These are phyloP conservation scores for Dittrichia graveolens DNA, from an alignment of 129 eudicot genomes.

Conservation along the genomic window DNA sequence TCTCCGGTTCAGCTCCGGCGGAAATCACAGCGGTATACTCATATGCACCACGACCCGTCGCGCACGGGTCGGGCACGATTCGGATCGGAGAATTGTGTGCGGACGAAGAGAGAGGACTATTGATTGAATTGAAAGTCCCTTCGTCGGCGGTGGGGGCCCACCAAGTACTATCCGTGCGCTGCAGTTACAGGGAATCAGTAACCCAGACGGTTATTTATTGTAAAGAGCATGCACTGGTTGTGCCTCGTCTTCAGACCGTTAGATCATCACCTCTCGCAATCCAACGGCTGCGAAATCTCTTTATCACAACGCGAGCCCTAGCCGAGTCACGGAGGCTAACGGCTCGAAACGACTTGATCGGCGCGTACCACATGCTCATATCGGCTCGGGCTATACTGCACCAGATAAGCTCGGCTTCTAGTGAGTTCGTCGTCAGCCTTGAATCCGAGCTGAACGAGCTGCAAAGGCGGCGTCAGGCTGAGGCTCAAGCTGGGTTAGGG, in stretches of 20 bases:
- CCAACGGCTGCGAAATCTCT: conserved; percentile 66
- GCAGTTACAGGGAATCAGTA: conserved; percentile 76
- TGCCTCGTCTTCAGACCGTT: conserved; percentile 73
- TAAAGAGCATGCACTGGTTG: conserved; percentile 52
- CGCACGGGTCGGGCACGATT: conserved; percentile 50
- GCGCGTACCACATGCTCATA: conserved; percentile 64
- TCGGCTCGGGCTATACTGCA: conserved; percentile 65
- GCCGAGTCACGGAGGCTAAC: conserved; percentile 69
- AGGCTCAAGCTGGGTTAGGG: conserved; percentile 8
- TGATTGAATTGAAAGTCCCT: conserved; percentile 79
- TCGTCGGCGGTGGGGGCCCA: conserved; percentile 59
- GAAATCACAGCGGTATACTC: conserved; percentile 69
- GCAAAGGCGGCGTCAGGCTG: conserved; percentile 44
- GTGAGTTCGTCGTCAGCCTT: conserved; percentile 48
- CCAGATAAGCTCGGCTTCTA: conserved; percentile 49
- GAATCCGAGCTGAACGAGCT: conserved; percentile 68
- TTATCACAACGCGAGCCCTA: conserved; percentile 71
- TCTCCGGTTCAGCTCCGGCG: conserved; percentile 54
- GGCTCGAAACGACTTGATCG: conserved; percentile 53
- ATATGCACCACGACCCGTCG: conserved; percentile 37
- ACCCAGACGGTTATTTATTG: conserved; percentile 51
- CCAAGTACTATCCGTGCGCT: conserved; percentile 65
- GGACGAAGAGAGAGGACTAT: conserved; percentile 70
- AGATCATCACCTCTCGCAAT: conserved; percentile 53
- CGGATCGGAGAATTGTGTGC: conserved; percentile 59